Conservation (phyloP, 2,329 filamentous ascomycete genomes). For the Pseudocercospora crystallina region DNA sequence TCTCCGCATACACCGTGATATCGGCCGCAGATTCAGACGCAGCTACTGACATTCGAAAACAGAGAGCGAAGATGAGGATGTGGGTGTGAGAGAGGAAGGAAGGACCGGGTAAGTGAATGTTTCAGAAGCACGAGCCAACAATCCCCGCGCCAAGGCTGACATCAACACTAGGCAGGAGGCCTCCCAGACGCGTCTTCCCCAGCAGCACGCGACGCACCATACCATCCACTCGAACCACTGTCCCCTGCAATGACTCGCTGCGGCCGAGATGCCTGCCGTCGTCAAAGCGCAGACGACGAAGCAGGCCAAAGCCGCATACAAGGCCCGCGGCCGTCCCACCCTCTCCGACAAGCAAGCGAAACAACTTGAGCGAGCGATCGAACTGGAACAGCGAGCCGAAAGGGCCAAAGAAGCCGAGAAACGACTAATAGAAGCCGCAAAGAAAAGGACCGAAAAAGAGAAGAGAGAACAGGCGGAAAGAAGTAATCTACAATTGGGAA, state of each 20-base stretch:
- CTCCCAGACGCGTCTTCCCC: too few species aligned
- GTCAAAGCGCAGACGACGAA: conserved; percentile 33
- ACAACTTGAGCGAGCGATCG: conserved; percentile 34
- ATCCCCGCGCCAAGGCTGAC: too few species aligned
- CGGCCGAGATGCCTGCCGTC: conserved; percentile 19
- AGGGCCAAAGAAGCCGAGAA: conserved; percentile 35
- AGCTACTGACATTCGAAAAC: too few species aligned
- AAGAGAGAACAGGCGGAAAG: conserved; percentile 21
- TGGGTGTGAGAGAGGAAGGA: too few species aligned
- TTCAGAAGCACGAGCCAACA: too few species aligned
- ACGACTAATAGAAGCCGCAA: conserved; percentile 29
- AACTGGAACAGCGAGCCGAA: conserved; percentile 37
- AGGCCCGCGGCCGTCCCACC: conserved; percentile 32
- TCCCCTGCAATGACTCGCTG: background rate
- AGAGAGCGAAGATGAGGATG: too few species aligned
- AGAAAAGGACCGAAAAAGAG: conserved; percentile 32
- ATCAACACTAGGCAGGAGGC: too few species aligned
- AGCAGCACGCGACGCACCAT: too few species aligned
- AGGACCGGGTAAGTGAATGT: too few species aligned
- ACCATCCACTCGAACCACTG: too few species aligned
- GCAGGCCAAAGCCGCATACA: conserved; percentile 39
- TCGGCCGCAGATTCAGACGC: too few species aligned
- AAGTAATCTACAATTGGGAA: conserved; percentile 25
- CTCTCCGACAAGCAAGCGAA: conserved; percentile 34
- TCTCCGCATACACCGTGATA: too few species aligned